phyloP scores from a whole-genome alignment of 1,139 yeast species.

The Kluyveromyces sp. region DNA sequence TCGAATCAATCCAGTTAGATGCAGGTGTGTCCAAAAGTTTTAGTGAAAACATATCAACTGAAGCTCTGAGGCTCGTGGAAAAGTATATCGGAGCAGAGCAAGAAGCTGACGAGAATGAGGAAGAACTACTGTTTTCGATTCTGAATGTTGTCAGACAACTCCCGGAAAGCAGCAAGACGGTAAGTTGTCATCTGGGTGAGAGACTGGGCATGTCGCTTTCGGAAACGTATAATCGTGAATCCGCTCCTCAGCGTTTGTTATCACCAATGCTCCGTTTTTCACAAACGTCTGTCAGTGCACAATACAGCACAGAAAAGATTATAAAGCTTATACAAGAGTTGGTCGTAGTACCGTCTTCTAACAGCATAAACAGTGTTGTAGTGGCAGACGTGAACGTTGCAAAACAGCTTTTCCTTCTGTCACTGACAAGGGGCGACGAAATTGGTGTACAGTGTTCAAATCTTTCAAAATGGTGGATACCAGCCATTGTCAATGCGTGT shows the following conservation, averaged over 20 bases:
- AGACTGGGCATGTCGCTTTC: not conserved
- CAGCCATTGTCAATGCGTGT: not conserved
- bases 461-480: conserved; percentile 5
- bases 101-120: not conserved
- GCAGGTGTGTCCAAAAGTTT: not conserved
- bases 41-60: not conserved
- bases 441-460: not conserved
- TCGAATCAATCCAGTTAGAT: not conserved
- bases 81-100: not conserved
- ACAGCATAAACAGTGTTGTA: not conserved
- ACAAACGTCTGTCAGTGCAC: not conserved
- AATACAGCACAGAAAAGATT: not conserved
- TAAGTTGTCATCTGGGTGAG: not conserved
- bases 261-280: not conserved
- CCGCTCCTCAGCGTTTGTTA: not conserved
- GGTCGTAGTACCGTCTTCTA: not conserved
- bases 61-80: not conserved
- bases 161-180: not conserved
- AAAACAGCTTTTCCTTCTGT: conserved; percentile 1
- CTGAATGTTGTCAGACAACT: not conserved
- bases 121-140: not conserved
- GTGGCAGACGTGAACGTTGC: not conserved
- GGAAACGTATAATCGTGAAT: not conserved
- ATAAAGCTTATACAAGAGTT: not conserved
- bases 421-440: not conserved